Evolutionary conservation across 495 filamentous ascomycete genomes (phyloP), one percentile per base, ranked within the genome.

Genomic region (Penicillium steckii): DNA sequence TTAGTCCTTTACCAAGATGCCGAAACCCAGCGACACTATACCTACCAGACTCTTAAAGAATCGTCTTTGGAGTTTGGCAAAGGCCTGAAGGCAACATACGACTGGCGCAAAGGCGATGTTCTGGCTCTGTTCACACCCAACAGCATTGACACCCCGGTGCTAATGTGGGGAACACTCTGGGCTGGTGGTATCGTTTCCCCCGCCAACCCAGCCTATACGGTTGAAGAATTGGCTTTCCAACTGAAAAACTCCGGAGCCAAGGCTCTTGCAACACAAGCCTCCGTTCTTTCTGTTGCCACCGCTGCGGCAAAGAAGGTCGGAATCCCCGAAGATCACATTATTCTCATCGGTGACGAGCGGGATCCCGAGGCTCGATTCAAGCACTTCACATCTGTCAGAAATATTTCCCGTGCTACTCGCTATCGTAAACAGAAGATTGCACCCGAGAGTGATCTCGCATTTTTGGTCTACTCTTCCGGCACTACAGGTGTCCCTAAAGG

Each of bases 401-500:
- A 85, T 60, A 77, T 80, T 3, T 79, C 79, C 0, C 71, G 81
- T 0, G 71, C 76, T 3, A 66, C 67, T 21, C 68, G 74, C 44
- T 77, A 63, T 50, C 70, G 78, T 29, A 72, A 70, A 48, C 68
- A 73, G 35, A 75, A 75, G 74, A 66, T 70, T 57, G 55, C 67
- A 4, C 74, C 78, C 0, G 65, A 66, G 30, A 74, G 73, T 35
- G 78, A 82, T 57, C 53, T 83, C 5, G 59, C 82, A 73, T 94
- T 53, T 73, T 74, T 92, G 55, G 90, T 90, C 52, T 97, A 96
- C 69, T 87, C 82, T 26, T 90, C 85, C 27, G 93, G 93, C n/a
- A 97, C 93, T 0, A 96, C 92, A 0, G 93, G 93, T 12, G 69
- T 89, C 47, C 92, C 94, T 2, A 97, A 97, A 70, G 93, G 93